Evolutionary conservation across 495 filamentous ascomycete genomes (phyloP).

Genomic region (Trichoderma gamsii): DNA sequence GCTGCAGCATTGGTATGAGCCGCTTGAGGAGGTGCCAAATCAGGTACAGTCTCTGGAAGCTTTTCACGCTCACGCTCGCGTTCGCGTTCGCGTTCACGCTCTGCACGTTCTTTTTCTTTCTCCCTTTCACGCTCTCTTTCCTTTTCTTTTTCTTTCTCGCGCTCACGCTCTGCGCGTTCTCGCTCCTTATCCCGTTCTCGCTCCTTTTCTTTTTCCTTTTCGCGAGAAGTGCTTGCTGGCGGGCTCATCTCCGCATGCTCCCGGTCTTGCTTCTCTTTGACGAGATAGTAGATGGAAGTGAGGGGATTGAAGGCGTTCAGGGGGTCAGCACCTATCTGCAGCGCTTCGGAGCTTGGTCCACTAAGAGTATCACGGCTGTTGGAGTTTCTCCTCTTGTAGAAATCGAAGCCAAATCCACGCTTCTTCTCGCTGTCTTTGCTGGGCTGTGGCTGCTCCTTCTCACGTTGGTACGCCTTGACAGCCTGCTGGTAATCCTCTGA

Average conservation of each 20-base stretch:
- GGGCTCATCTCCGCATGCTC: constrained; percentile 61
- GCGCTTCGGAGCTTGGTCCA: constrained; percentile 74
- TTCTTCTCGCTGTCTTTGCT: constrained; percentile 72
- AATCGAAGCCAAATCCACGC: constrained; percentile 84
- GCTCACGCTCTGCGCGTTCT: constrained; percentile 5
- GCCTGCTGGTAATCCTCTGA: constrained; percentile 90
- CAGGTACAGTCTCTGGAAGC: constrained; percentile 46
- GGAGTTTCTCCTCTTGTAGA: constrained; percentile 93
- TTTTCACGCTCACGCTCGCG: constrained; percentile 25
- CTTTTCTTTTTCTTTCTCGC: constrained; percentile 21
- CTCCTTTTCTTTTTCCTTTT: constrained; percentile 20
- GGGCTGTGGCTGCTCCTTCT: constrained; percentile 56
- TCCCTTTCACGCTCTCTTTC: constrained; percentile 30
- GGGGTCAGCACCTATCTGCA: constrained; percentile 79
- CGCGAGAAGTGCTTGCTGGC: constrained; percentile 31
- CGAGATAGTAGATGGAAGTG: constrained; percentile 91
- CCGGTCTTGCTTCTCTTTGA: constrained; percentile 86
- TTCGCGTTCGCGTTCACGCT: constrained; percentile 19
- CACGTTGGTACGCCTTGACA: constrained; percentile 52
- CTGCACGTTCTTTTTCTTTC: constrained; percentile 15
- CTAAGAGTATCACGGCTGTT: constrained; percentile 85
- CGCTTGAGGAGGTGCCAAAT: constrained; percentile 74
- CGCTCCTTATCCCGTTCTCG: constrained; percentile 12
- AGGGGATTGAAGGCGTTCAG: constrained; percentile 90
- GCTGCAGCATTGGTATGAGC: constrained; percentile 80